phyloP scores from a whole-genome alignment of 805 yeast genomes.

The Yueomyces sinensis region DNA sequence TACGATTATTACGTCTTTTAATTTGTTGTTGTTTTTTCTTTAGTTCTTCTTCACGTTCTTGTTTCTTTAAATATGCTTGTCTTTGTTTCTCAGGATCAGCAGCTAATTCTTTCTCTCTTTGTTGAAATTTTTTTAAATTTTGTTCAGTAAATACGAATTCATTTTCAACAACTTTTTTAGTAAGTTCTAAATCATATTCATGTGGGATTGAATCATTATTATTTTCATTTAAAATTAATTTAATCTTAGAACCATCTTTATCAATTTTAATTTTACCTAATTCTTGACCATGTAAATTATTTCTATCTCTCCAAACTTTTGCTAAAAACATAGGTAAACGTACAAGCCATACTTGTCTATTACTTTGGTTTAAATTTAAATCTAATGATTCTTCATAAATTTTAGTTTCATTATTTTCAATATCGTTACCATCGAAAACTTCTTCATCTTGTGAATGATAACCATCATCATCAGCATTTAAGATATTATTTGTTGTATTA shows the following conservation, averaged over 20 bases:
- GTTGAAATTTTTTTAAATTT: slow-evolving; percentile 47
- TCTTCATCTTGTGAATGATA: slow-evolving; percentile 30
- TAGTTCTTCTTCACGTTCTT: slow-evolving; percentile 23
- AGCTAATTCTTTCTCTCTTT: slow-evolving; percentile 23
- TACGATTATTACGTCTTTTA: slow-evolving; percentile 26
- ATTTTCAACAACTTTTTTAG: slow-evolving; percentile 70
- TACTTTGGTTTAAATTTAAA: slow-evolving; percentile 48
- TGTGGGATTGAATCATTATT: slow-evolving; percentile 52
- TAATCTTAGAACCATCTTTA: slow-evolving; percentile 37
- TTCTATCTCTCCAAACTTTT: slow-evolving; percentile 61
- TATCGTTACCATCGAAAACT: slow-evolving; percentile 33
- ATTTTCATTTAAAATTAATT: slow-evolving; percentile 41
- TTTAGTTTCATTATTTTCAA: slow-evolving; percentile 25
- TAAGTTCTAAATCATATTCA: slow-evolving; percentile 67
- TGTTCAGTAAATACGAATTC: slow-evolving; percentile 83
- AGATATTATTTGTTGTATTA: too few species aligned
- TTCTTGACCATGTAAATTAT: slow-evolving; percentile 53
- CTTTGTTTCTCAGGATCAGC: slow-evolving; percentile 27
- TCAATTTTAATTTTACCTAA: slow-evolving; percentile 71
- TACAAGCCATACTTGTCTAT: slow-evolving; percentile 82
- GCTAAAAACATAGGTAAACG: slow-evolving; percentile 80
- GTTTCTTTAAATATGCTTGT: slow-evolving; percentile 22
- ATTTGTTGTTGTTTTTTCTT: slow-evolving; percentile 27
- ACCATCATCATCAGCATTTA: slow-evolving; percentile 27
- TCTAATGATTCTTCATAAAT: slow-evolving; percentile 58